Conservation (phyloP, 805 yeast genomes). For the Starmerella geochares region DNA sequence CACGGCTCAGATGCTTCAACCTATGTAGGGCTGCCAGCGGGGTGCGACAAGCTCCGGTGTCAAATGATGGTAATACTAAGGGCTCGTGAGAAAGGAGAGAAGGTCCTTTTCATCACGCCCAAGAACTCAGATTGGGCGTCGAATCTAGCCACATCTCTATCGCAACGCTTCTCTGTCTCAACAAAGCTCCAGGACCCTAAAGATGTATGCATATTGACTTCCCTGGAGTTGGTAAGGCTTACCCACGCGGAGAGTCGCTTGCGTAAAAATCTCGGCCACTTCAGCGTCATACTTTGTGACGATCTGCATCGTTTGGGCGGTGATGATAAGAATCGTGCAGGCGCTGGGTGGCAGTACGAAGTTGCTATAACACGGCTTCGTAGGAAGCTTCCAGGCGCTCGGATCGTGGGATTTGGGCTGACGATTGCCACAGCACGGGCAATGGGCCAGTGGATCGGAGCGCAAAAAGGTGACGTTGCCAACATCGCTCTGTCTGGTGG, state of each 20-base stretch:
- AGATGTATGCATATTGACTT: not conserved
- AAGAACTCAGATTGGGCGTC: not conserved
- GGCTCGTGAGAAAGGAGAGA: not conserved
- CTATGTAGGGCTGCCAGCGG: slow-evolving; percentile 44
- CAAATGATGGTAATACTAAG: not conserved
- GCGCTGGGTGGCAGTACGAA: slow-evolving; percentile 70
- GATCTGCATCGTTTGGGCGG: slow-evolving; percentile 64
- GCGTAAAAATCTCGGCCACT: slow-evolving; percentile 39
- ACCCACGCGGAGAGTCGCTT: not conserved
- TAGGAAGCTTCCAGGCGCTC: slow-evolving; percentile 3
- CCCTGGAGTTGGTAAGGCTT: not conserved
- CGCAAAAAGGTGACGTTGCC: slow-evolving; percentile 46
- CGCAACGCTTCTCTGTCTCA: not conserved
- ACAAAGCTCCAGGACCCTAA: not conserved
- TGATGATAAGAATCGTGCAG: slow-evolving; percentile 36
- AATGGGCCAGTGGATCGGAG: slow-evolving; percentile 80
- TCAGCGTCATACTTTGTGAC: slow-evolving; percentile 63
- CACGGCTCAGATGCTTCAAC: slow-evolving; percentile 25
- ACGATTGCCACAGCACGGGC: slow-evolving; percentile 69
- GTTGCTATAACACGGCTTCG: slow-evolving; percentile 50
- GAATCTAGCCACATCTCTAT: not conserved
- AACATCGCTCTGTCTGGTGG: slow-evolving; percentile 62
- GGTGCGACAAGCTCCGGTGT: not conserved
- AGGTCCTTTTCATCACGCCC: slow-evolving; percentile 3
- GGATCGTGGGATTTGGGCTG: slow-evolving; percentile 62